Conservation (phyloP, 257 asterid species). For the Ligustrum vulgare region DNA sequence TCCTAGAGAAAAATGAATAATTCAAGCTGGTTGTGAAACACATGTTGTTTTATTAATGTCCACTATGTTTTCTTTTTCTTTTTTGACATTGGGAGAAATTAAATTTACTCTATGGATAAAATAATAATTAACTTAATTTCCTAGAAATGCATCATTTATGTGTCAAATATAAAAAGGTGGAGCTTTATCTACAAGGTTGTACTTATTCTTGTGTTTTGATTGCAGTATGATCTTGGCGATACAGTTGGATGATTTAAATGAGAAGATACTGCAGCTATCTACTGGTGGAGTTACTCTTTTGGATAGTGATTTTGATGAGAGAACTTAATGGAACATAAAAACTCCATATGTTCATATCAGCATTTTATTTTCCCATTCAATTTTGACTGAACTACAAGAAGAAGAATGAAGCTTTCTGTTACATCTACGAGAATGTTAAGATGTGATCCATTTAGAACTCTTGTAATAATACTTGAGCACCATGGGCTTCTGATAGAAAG, state of each 20-base stretch:
- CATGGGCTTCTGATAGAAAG: conserved; percentile 68
- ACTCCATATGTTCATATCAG: conserved; percentile 3
- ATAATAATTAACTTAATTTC: background rate
- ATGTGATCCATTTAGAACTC: conserved; percentile 70
- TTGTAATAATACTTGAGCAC: conserved; percentile 51
- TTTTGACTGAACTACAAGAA: conserved; percentile 39
- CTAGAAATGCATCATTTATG: background rate
- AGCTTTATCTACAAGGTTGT: conserved; percentile 7
- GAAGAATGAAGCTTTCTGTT: conserved; percentile 28
- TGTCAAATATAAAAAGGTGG: conserved; percentile 2
- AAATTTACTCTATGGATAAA: background rate
- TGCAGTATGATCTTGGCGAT: conserved; percentile 26
- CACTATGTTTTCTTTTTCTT: conserved; percentile 2
- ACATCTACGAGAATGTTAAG: conserved; percentile 31
- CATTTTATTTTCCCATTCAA: conserved; percentile 11
- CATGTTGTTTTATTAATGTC: conserved; percentile 1
- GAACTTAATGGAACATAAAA: conserved; percentile 8
- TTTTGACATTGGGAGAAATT: background rate
- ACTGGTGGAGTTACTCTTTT: conserved; percentile 28
- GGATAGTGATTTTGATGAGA: conserved; percentile 35
- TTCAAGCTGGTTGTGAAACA: background rate
- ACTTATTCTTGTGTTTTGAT: conserved; percentile 17
- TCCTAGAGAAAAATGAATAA: background rate
- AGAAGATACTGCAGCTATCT: conserved; percentile 54
- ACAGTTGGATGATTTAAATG: conserved; percentile 88